Base-by-base conservation (phyloP, 1,284 basidiomycete species). In the Fomitopsis pinicola region DNA sequence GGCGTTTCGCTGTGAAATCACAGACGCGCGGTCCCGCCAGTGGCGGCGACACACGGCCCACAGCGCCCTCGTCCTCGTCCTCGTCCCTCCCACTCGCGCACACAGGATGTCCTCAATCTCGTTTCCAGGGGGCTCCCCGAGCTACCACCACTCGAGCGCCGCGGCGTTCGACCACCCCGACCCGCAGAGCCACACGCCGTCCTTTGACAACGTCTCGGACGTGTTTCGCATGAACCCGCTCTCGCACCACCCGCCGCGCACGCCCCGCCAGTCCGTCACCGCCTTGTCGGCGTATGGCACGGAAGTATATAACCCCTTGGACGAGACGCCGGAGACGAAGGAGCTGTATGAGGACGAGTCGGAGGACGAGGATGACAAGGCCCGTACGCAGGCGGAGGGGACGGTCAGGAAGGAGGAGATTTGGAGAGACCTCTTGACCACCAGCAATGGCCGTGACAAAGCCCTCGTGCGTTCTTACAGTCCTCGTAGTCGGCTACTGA, bases 151-250 rank as follows among this genome's bases (percentile, higher is more conserved):
- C 36, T 70, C 72, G 10, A 60, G 72, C 6, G 73, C 78, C 45
- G 75, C 79, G n/a, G 67, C 73, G 17, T 76, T 75, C 5, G 64
- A 71, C 55, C 71, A 73, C 14, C 38, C 38, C 60, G 76, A 80
- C 61, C 72, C 75, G 46, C 61, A 68, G 33, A 78, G 76, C 63
- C 82, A 77, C 64, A 71, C 79, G 15, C 69, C 76, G 10, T 71
- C 74, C 48, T 83, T 79, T 64, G 80, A 81, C 50, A 66, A 75
- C 36, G 67, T 72, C 48, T 67, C 76, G 59, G 74, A 79, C 46
- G 77, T 81, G 17, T 91, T 92, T 68, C 88, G 89, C 66, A 88
- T 91, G 81, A 92, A 92, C 70, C 89, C 89, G 17, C 82, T 87
- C 55, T 90, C 89, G 8, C 78, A 82, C 3, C 89, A 90, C 70